A percentile compares a stretch with the other conserved stretches of the same genome.
phyloP scores from a whole-genome alignment of 768 basidiomycete species.

The Pholiota conissans region DNA sequence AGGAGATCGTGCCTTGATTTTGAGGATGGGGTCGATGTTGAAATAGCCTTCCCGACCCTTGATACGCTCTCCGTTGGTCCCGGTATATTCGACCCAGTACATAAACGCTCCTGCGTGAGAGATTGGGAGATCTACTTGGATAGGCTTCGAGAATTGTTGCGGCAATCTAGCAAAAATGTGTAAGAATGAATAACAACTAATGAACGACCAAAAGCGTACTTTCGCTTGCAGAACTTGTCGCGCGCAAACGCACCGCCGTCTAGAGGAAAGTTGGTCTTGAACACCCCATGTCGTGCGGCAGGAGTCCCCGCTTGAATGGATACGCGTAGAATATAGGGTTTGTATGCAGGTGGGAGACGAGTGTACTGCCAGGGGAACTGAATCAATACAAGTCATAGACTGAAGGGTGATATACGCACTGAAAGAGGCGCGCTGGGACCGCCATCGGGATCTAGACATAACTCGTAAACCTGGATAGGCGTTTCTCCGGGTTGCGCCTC shows the following conservation, averaged over 20 bases:
- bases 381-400: neutral
- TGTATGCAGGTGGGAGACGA: conserved; percentile 88
- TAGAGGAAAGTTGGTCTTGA: conserved; percentile 96
- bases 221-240: conserved; percentile 70
- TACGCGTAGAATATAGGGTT: conserved; percentile 89
- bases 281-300: conserved; percentile 85
- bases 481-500: conserved; percentile 48
- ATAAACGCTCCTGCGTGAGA: conserved; percentile 95
- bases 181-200: conserved; percentile 13
- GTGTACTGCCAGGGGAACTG: conserved; percentile 58
- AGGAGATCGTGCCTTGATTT: conserved; percentile 66
- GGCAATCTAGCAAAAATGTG: conserved; percentile 59
- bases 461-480: conserved; percentile 82
- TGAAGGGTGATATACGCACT: conserved; percentile 43
- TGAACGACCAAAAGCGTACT: conserved; percentile 45
- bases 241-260: conserved; percentile 87
- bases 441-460: conserved; percentile 86
- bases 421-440: conserved; percentile 84
- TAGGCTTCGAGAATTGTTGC: conserved; percentile 83
- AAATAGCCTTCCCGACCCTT: conserved; percentile 92
- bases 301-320: conserved; percentile 91
- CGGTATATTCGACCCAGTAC: conserved; percentile 93
- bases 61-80: conserved; percentile 57
- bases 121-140: conserved; percentile 93
- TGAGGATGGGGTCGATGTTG: conserved; percentile 91